A percentile compares a stretch with the other conserved stretches of the same genome.
These are phyloP conservation scores for Zygoascus flipseniorum DNA, from an alignment of 805 yeast species.

Conservation along the genomic window DNA sequence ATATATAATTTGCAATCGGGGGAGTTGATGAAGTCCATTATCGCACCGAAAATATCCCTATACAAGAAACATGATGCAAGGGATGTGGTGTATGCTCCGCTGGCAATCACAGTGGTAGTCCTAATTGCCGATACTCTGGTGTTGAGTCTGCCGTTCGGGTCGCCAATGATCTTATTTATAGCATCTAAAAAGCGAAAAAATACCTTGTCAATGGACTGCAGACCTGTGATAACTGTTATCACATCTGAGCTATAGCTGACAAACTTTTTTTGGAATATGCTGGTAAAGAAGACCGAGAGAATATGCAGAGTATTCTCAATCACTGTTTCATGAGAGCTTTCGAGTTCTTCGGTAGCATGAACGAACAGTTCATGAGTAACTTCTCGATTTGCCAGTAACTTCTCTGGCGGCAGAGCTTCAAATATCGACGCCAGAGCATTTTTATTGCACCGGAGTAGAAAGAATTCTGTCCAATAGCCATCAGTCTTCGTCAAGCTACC, in stretches of 20 bases:
- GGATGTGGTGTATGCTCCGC: constrained; percentile 26
- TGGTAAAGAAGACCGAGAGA: constrained; percentile 21
- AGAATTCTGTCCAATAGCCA: constrained; percentile 18
- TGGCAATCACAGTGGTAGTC: constrained; percentile 24
- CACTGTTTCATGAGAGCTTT: constrained; percentile 9
- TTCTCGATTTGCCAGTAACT: constrained; percentile 5
- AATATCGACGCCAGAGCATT: constrained; percentile 18
- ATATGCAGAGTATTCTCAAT: constrained; percentile 20
- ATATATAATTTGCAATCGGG: constrained; percentile 19
- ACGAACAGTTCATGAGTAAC: constrained; percentile 19
- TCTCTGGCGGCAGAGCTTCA: constrained; percentile 20
- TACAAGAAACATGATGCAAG: constrained; percentile 27
- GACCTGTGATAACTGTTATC: constrained; percentile 29
- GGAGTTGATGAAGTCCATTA: constrained; percentile 26
- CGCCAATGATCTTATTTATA: constrained; percentile 20
- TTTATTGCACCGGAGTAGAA: constrained; percentile 16
- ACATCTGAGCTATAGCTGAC: constrained; percentile 24
- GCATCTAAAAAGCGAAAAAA: constrained; percentile 24
- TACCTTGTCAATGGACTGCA: constrained; percentile 25
- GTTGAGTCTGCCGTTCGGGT: constrained; percentile 13
- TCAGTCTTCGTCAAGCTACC: constrained; percentile 12
- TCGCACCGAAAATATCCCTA: constrained; percentile 31
- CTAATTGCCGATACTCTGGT: constrained; percentile 22
- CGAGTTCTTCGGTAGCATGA: constrained; percentile 17
- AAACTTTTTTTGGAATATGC: constrained; percentile 21